A percentile compares a stretch with the other conserved stretches of the same genome.
These are phyloP conservation scores for Truncatella angustata DNA, from an alignment of 2,329 filamentous ascomycete species.

Conservation along the genomic window DNA sequence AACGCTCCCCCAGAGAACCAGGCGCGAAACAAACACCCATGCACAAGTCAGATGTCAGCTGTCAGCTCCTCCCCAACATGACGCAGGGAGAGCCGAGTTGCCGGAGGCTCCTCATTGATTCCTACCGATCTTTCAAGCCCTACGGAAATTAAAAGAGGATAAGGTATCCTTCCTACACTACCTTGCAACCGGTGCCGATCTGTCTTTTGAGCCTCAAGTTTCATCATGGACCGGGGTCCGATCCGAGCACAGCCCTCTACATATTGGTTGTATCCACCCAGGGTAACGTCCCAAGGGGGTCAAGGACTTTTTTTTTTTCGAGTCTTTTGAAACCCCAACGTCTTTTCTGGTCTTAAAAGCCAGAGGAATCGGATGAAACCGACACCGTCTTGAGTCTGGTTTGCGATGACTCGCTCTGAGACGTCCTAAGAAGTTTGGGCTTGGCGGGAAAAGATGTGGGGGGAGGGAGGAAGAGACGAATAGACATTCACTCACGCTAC, in stretches of 20 bases:
- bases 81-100: neutral
- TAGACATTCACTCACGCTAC: too few species aligned
- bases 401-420: neutral
- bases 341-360: too few species aligned
- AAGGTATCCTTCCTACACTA: neutral
- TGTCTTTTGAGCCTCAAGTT: neutral
- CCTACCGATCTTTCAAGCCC: neutral
- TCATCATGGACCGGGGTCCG: neutral
- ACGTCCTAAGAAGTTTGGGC: neutral
- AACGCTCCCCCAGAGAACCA: too few species aligned
- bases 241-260: neutral
- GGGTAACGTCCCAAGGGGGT: neutral
- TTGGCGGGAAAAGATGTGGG: neutral
- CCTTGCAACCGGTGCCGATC: neutral
- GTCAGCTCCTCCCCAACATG: neutral
- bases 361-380: neutral
- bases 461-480: neutral
- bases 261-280: neutral
- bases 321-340: neutral
- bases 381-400: neutral
- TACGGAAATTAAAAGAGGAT: neutral
- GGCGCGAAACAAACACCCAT: too few species aligned
- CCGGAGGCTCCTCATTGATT: neutral
- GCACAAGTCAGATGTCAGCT: too few species aligned
- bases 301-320: too few species aligned